Percentiles rank a stretch among this genome's conserved stretches.
Conservation (phyloP, 257 asterid species). For the Solanum stenotomum region DNA sequence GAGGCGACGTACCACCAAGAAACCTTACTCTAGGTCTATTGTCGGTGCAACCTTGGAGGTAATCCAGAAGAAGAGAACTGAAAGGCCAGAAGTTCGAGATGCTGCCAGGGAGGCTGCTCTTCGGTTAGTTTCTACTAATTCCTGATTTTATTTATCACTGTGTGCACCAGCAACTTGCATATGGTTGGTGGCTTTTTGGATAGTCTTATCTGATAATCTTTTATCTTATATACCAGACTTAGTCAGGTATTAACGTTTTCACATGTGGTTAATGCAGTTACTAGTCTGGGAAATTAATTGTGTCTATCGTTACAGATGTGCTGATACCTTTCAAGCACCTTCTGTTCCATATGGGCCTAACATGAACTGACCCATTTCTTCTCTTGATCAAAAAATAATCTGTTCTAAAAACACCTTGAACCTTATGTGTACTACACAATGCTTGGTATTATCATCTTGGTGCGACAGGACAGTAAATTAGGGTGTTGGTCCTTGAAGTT, state of each 20-base stretch:
- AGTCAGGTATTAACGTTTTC: constrained; percentile 39
- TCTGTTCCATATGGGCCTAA: constrained; percentile 22
- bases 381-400: too few relatives aligned
- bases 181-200: neutral
- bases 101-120: constrained; percentile 95
- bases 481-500: neutral
- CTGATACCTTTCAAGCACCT: neutral
- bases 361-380: too few relatives aligned
- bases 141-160: neutral
- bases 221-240: neutral
- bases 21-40: constrained; percentile 84
- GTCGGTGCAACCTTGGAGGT: constrained; percentile 96
- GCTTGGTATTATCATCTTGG: neutral
- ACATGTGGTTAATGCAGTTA: constrained; percentile 43
- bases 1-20: constrained; percentile 80
- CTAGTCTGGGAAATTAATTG: constrained; percentile 14
- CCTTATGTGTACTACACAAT: neutral
- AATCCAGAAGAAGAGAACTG: constrained; percentile 71
- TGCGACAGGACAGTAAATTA: neutral
- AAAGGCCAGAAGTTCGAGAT: constrained; percentile 88
- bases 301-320: constrained; percentile 28
- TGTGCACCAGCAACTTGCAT: neutral
- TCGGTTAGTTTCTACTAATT: constrained; percentile 25
- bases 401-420: neutral
- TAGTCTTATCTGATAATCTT: neutral